Evolutionary conservation across 2,329 filamentous ascomycete species (phyloP), one percentile per base, ranked within the genome.

Genomic region (Exophiala phaeomuriformis): DNA sequence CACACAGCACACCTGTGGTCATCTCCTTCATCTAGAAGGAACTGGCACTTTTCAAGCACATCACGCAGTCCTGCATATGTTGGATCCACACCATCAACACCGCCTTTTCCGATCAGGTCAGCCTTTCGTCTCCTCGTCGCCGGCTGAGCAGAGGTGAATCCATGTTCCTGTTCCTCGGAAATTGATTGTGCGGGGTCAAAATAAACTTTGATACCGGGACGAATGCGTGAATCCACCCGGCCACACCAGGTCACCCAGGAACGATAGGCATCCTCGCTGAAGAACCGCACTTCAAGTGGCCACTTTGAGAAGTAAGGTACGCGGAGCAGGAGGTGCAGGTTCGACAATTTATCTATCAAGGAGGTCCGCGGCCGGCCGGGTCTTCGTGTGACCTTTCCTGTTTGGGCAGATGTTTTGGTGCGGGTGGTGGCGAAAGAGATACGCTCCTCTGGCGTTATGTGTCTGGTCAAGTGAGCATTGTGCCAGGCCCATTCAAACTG

Each of bases 401-500:
- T 70, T 29, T 68, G 61, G 44, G 44, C 44, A 3, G 52, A 45
- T 12, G 58, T 60, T 47, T 60, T 63, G 4, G 49, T 53, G 3
- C 53, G 56, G 5, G 56, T 58, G 5, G 56, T 59, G 10, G 62
- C 55, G 45, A 62, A 61, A 2, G 57, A 61, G 10, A 64, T 51
- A 42, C 62, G 56, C 39, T 81, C 77, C 32, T 78, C 75, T 8
- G 77, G 70, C 8, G 85, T 78, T 53, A 95, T 89, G 66, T 95
- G 90, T 33, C 85, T 75, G 3, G 90, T 90, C 33, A 85, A 68
- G 66, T 93, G 86, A 1, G 90, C 82, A 66, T 97, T 90, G 61
- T 88, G 88, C 77, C 94, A 85, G 37, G 91, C 90, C 91, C 91
- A 96, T 76, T 97, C 91, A 66, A 98, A 97, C 66, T 97, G 91